phyloP scores from a whole-genome alignment of 371 early-diverging fungal genomes.

The Mucor piriformis region DNA sequence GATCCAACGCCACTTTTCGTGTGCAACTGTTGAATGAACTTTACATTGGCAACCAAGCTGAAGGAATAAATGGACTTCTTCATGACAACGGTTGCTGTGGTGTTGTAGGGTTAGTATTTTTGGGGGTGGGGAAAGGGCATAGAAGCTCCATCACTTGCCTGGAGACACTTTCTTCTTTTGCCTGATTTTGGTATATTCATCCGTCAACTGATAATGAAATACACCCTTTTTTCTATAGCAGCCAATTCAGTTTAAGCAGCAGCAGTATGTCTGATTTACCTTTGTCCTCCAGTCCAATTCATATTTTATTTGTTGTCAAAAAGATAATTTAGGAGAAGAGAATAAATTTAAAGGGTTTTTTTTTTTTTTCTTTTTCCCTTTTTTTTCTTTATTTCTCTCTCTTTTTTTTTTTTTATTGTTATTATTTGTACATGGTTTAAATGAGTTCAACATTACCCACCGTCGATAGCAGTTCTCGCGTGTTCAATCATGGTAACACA shows the following conservation, averaged over 20 bases:
- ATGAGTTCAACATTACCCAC: slow-evolving; percentile 4
- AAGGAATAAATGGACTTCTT: neutral
- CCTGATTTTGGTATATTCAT: too few relatives aligned
- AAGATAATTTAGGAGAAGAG: slow-evolving; percentile 1
- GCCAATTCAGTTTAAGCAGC: neutral
- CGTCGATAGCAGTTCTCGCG: neutral
- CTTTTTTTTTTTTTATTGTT: slow-evolving; percentile 6
- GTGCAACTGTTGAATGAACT: slow-evolving; percentile 1
- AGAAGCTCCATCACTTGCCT: too few relatives aligned
- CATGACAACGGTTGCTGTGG: too few relatives aligned
- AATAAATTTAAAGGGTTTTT: neutral
- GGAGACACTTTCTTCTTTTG: too few relatives aligned
- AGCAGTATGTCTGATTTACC: too few relatives aligned
- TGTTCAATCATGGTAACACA: slow-evolving; percentile 2
- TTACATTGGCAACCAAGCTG: neutral
- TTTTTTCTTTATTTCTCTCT: neutral
- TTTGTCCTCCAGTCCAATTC: slow-evolving; percentile 19
- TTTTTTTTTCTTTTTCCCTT: slow-evolving; percentile 8
- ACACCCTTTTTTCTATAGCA: neutral
- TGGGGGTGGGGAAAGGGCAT: too few relatives aligned
- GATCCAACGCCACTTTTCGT: slow-evolving; percentile 21
- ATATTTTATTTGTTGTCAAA: neutral
- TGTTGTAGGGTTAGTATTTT: too few relatives aligned
- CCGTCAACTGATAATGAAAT: too few relatives aligned
- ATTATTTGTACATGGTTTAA: neutral